Evolutionary conservation across 2,329 filamentous ascomycete genomes (phyloP).

Genomic region (Stromatinia cepivora): DNA sequence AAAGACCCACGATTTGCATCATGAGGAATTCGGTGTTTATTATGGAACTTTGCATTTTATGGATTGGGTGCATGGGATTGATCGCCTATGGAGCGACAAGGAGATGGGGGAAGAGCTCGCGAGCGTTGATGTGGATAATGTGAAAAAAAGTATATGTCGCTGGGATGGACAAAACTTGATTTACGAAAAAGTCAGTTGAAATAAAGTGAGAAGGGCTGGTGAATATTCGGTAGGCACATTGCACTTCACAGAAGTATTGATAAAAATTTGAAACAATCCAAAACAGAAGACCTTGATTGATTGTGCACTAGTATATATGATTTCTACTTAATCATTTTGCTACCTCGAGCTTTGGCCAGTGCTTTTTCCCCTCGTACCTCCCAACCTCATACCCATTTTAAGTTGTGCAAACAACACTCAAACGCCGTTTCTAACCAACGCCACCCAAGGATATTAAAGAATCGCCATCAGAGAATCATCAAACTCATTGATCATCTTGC

Average conservation of each 20-base stretch:
- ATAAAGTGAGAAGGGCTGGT: background rate
- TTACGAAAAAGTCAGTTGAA: background rate
- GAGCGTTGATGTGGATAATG: background rate
- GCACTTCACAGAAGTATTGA: background rate
- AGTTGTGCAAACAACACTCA: constrained; percentile 15
- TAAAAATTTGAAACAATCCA: background rate
- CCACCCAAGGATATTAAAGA: constrained; percentile 23
- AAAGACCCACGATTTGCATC: background rate
- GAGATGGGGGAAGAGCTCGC: background rate
- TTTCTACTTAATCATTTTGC: background rate
- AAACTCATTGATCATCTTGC: constrained; percentile 32
- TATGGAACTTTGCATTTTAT: background rate
- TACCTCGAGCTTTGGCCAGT: constrained; percentile 1
- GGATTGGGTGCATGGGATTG: background rate
- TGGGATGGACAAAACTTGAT: background rate
- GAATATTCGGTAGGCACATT: background rate
- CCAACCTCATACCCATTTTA: constrained; percentile 9
- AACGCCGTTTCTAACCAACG: constrained; percentile 20
- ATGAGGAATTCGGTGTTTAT: background rate
- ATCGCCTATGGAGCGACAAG: background rate
- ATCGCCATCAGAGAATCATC: constrained; percentile 12
- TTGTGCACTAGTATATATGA: constrained; percentile 1
- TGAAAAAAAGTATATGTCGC: background rate
- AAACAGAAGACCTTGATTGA: background rate
- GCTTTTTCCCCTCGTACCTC: background rate